These are phyloP conservation scores for Neocucurbitaria cava DNA, from an alignment of 2,329 filamentous ascomycete genomes.

Conservation along the genomic window DNA sequence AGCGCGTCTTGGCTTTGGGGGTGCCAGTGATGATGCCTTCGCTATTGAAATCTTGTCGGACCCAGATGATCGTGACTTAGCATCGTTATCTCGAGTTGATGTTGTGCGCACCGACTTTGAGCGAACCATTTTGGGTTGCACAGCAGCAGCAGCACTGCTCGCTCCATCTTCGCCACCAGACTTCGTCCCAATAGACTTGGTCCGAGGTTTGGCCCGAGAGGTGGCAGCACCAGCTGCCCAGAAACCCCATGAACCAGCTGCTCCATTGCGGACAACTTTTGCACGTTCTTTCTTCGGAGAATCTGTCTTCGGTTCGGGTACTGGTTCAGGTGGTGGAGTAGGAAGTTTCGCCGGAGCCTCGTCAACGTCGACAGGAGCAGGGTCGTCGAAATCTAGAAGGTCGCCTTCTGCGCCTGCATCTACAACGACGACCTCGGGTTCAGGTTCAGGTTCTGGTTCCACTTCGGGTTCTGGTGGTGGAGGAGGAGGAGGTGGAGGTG, in stretches of 20 bases:
- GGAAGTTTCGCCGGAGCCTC: conserved; percentile 50
- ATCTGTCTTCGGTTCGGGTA: conserved; percentile 53
- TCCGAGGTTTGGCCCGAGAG: conserved; percentile 49
- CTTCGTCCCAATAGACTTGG: conserved; percentile 40
- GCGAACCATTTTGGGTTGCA: conserved; percentile 55
- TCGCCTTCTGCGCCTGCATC: conserved; percentile 29
- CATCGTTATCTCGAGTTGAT: conserved; percentile 64
- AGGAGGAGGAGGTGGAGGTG: conserved; percentile 35
- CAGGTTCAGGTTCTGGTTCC: conserved; percentile 28
- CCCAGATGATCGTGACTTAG: conserved; percentile 71
- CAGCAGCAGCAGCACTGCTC: conserved; percentile 29
- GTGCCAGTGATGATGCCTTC: conserved; percentile 52
- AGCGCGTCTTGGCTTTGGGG: conserved; percentile 60
- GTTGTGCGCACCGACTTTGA: conserved; percentile 63
- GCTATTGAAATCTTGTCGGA: conserved; percentile 70
- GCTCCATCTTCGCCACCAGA: conserved; percentile 40
- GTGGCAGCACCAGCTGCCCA: conserved; percentile 65
- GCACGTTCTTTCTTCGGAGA: conserved; percentile 74
- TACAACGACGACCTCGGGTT: conserved; percentile 22
- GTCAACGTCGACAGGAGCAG: conserved; percentile 32
- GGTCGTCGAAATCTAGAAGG: conserved; percentile 26
- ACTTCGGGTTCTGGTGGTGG: conserved; percentile 33
- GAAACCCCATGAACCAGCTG: conserved; percentile 74
- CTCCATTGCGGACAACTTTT: conserved; percentile 74
- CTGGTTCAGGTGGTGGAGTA: conserved; percentile 56